Base-by-base conservation (phyloP, 2,329 filamentous ascomycete species). In the Pestalotiopsis sp. region DNA sequence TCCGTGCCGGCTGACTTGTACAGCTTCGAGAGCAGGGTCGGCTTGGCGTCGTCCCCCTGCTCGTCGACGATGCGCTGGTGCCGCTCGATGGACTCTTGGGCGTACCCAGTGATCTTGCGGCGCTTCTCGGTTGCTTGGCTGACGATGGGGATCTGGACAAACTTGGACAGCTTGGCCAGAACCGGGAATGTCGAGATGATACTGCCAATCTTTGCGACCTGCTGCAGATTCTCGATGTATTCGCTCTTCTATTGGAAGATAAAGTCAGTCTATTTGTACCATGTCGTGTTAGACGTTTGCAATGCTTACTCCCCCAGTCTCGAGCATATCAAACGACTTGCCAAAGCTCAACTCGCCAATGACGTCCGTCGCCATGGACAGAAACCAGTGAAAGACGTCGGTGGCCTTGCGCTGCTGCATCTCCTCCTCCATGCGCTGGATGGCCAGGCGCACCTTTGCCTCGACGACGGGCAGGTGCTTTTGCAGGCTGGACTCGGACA, bases 291-390 rank as follows among this genome's bases (percentile, higher is more conserved):
- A 12, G 36, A 36, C n/a, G 2, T 23, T 5, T 20, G 39, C 39
- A 59, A 13, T n/a, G 68, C 76, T 69, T 72, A 87, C 85, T 76
- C 84, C 75, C 17, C 85, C 85, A 3, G 75, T 74, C 67, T 89
- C 85, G 3, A 90, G 74, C 78, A 85, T 84, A 0, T 77, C 75
- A 68, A 89, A 88, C 0, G 85, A 85, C n/a, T 88, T 82, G 0
- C 87, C 87, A 74, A 90, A 89, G 1, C 78, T 82, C 5, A 90
- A 74, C 64, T 88, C 81, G 0, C 82, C 85, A 64, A 88, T 86
- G 0, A 87, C 76, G 72, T 90, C 87, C 0, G 86, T 87, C 0
- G 86, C 76, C 80, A 88, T 82, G 65, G 86, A 87, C 5, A 83
- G 74, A 77, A 81, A 86, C 86, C 86, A 89, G 67, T 87, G 87